Conservation (phyloP, 2,329 filamentous ascomycete genomes). For the Penicillium frequentans region DNA sequence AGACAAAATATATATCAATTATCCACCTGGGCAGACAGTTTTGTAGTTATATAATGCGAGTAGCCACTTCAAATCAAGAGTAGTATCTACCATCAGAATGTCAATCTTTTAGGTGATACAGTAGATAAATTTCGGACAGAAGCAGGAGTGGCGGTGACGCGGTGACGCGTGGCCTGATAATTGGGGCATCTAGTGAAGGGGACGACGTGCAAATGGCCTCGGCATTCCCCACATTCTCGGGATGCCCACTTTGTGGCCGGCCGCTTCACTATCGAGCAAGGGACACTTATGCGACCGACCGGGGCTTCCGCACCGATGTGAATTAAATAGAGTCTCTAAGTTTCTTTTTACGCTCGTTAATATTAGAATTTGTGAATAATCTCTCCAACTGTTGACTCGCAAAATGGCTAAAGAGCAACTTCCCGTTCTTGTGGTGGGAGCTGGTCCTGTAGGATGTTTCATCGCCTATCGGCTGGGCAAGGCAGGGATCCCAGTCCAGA, state of each 20-base stretch:
- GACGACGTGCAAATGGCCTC: neutral
- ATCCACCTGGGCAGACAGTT: no score
- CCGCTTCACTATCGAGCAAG: neutral
- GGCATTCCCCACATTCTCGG: neutral
- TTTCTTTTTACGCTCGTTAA: neutral
- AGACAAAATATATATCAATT: neutral
- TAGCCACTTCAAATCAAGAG: no score
- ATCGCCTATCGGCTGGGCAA: neutral
- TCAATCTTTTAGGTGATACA: neutral
- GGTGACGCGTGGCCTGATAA: neutral
- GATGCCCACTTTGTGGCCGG: neutral
- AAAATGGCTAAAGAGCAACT: neutral
- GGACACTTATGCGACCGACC: neutral
- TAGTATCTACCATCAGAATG: neutral
- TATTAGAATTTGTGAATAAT: neutral
- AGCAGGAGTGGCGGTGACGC: neutral
- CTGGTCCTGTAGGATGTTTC: neutral
- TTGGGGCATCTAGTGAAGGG: neutral
- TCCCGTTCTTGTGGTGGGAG: neutral
- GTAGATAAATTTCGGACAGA: neutral
- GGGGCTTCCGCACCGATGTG: neutral
- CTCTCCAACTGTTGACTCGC: neutral
- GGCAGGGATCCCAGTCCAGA: neutral
- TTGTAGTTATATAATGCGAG: no score
- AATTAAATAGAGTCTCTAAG: neutral